phyloP scores from a whole-genome alignment of 2,329 filamentous ascomycete genomes.

The Colletotrichum karsti region DNA sequence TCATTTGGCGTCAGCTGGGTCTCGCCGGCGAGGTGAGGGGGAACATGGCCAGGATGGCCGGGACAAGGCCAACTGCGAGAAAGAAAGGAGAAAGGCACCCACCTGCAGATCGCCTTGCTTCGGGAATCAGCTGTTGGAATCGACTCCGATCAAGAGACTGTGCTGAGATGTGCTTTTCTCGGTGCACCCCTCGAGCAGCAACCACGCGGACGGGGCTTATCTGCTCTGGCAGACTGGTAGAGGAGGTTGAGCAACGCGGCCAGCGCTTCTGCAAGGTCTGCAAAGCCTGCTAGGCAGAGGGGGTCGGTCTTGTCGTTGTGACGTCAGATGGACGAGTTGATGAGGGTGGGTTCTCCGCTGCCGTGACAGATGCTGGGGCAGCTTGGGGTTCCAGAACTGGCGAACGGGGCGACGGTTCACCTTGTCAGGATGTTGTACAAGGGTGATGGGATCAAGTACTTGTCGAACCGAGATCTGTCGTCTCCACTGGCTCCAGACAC shows the following conservation, averaged over 20 bases:
- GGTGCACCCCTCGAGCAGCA: constrained; percentile 8
- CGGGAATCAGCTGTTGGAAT: not conserved
- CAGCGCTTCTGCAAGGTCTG: constrained; percentile 7
- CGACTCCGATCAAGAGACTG: not conserved
- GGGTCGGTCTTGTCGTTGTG: constrained; percentile 5
- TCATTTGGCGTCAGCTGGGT: constrained; percentile 14
- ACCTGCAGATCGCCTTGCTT: constrained; percentile 22
- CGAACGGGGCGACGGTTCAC: constrained; percentile 21
- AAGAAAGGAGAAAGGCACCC: constrained; percentile 23
- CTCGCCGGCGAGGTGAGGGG: not conserved
- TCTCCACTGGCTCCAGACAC: constrained; percentile 23
- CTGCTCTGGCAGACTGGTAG: not conserved
- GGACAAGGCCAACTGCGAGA: not conserved
- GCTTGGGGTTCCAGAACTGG: constrained; percentile 22
- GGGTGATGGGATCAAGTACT: constrained; percentile 17
- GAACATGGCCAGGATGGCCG: constrained; percentile 6
- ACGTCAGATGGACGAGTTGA: constrained; percentile 17
- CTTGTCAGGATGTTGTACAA: constrained; percentile 16
- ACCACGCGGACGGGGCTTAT: constrained; percentile 1
- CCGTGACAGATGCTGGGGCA: constrained; percentile 9
- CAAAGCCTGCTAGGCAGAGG: constrained; percentile 15
- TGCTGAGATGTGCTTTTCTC: constrained; percentile 14
- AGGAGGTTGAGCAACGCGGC: constrained; percentile 3
- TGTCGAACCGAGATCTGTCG: constrained; percentile 23
- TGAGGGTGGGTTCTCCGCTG: constrained; percentile 7